Percentiles rank a stretch among this genome's conserved stretches.
phyloP scores from a whole-genome alignment of 805 yeast species.

The Pichia gijzeniarum region DNA sequence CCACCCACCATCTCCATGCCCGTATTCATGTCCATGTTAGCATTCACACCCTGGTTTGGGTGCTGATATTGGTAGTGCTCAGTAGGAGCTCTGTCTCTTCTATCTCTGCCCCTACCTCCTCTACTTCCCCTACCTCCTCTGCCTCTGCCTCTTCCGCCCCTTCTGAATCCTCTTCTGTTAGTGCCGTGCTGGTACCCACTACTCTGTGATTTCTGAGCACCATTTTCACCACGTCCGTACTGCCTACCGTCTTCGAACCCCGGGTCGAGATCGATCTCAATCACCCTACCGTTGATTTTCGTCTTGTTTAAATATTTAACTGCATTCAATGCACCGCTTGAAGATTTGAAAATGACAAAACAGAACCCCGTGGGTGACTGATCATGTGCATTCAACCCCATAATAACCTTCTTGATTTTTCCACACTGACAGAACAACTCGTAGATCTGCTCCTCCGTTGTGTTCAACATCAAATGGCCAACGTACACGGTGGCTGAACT shows the following conservation, averaged over 20 bases:
- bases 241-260: slow-evolving; percentile 96
- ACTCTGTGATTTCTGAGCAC: slow-evolving; percentile 60
- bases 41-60: background rate
- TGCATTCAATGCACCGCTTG: slow-evolving; percentile 71
- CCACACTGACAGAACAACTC: slow-evolving; percentile 85
- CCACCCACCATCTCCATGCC: too few relatives aligned
- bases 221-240: slow-evolving; percentile 86
- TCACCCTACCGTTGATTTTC: slow-evolving; percentile 71
- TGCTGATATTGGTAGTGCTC: background rate
- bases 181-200: background rate
- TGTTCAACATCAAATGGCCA: slow-evolving; percentile 82
- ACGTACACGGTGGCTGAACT: slow-evolving; percentile 77
- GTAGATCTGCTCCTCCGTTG: slow-evolving; percentile 91
- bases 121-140: slow-evolving; percentile 1
- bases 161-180: slow-evolving; percentile 13
- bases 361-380: slow-evolving; percentile 97
- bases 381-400: slow-evolving; percentile 90
- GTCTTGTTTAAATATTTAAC: slow-evolving; percentile 79
- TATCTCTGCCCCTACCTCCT: slow-evolving; percentile 7
- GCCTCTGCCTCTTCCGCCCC: slow-evolving; percentile 19
- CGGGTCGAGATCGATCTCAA: slow-evolving; percentile 89
- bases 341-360: slow-evolving; percentile 70
- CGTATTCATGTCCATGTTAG: too few relatives aligned
- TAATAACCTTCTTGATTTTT: slow-evolving; percentile 67
- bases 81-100: background rate